Percentiles rank a stretch among this genome's conserved stretches.
Conservation (phyloP, 306 rosid genomes). For the Gastrolobium villosum region DNA sequence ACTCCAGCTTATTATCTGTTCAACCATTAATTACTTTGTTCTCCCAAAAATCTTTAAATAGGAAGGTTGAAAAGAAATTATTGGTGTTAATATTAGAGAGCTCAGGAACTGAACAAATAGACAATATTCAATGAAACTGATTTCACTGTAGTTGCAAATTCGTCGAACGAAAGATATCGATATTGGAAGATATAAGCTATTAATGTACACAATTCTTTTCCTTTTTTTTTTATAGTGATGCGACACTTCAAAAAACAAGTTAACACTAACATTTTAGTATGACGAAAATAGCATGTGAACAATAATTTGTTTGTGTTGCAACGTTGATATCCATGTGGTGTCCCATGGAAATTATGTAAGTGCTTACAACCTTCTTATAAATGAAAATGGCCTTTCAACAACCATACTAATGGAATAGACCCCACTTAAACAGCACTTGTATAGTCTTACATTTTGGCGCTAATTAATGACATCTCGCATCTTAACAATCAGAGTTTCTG, state of each 20-base stretch:
- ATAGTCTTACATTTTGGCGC: constrained; percentile 16
- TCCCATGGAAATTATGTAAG: constrained; percentile 7
- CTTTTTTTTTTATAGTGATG: background rate
- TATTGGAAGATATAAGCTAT: background rate
- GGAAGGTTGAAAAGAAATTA: background rate
- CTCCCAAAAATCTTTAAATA: background rate
- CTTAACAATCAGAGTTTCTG: constrained; percentile 9
- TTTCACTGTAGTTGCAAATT: background rate
- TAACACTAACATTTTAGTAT: background rate
- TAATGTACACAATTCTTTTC: background rate
- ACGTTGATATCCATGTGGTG: constrained; percentile 19
- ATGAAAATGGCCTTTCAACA: constrained; percentile 35
- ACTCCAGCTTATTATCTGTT: background rate
- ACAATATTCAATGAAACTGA: background rate
- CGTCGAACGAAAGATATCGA: background rate
- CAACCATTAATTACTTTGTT: background rate
- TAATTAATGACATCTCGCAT: constrained; percentile 33
- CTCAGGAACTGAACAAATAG: background rate
- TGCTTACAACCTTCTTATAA: constrained; percentile 11
- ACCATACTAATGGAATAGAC: constrained; percentile 11
- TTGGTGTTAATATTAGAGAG: background rate
- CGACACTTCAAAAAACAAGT: background rate
- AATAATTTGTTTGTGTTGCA: constrained; percentile 3
- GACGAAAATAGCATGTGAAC: constrained; percentile 12
- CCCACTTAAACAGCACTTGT: background rate